Base-by-base conservation (phyloP, 2,329 filamentous ascomycete genomes). In the Fusarium sp. region DNA sequence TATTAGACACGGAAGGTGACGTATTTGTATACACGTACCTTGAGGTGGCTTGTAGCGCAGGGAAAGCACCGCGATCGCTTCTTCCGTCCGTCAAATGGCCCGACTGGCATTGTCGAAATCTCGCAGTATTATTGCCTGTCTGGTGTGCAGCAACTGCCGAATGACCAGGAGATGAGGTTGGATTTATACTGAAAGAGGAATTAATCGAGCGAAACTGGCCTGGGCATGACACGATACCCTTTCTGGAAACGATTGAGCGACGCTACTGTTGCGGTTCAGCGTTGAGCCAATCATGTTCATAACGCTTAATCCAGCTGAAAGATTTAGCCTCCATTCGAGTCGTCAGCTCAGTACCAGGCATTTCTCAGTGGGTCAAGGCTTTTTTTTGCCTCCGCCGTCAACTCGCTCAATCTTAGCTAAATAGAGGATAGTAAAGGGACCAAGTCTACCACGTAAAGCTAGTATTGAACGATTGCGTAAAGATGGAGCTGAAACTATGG, bases 21-120 rank as follows among this genome's bases (percentile, higher is more conserved):
- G 50, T 28, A 23, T n/a, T 12, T 8, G 13, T 20, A 41, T 4
- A 28, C 11, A 41, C 70, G 10, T 45, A 77, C 78, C 67, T 80
- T 80, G 10, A 79, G 69, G 57, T 80, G 78, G 50, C 77, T 77
- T 26, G 57, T 47, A 4, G 72, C 70, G 42, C 78, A 80, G 6
- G 67, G 53, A 26, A 67, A 50, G 33, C 78, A 80, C 12, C 78
- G 72, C 3, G 74, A 79, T 31, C 75, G 70, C 53, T 72, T 77
- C 46, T 70, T 76, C 4, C 78, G 74, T 2, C 69, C 46, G 51
- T 80, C 79, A 36, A 79, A 80, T 3, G 77, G 78, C 0, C 78
- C 78, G 1, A 78, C 37, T 28, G 70, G 65, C 75, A 78, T 78
- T 8, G 52, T 62, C 13, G 11, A 30, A 12, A 16, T 11, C 4